Evolutionary conservation across 495 filamentous ascomycete species (phyloP).

Genomic region (Staphylotrichum longicolle): DNA sequence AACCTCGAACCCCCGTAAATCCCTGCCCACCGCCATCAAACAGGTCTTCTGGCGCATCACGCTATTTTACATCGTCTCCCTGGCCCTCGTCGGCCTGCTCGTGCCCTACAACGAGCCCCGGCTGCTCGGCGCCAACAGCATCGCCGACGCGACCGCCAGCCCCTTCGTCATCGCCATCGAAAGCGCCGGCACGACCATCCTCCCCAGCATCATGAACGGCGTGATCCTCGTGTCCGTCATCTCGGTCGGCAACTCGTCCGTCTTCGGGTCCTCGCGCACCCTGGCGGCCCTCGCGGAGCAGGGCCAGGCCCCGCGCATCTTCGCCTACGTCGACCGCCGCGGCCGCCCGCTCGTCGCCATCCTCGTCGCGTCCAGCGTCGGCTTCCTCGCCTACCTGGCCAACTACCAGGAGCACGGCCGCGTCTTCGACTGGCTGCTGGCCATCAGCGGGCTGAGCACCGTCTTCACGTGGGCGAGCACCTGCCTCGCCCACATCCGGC

Average conservation of each 20-base stretch:
- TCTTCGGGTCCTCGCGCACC: slow-evolving; percentile 86
- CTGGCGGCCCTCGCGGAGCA: slow-evolving; percentile 84
- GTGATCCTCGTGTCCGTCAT: slow-evolving; percentile 89
- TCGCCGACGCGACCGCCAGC: slow-evolving; percentile 68
- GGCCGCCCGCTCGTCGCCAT: slow-evolving; percentile 79
- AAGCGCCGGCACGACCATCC: slow-evolving; percentile 69
- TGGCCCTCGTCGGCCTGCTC: slow-evolving; percentile 71
- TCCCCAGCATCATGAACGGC: slow-evolving; percentile 84
- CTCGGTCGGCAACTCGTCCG: slow-evolving; percentile 82
- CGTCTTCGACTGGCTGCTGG: slow-evolving; percentile 86
- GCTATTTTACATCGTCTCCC: slow-evolving; percentile 78
- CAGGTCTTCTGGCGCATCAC: slow-evolving; percentile 96
- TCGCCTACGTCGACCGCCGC: slow-evolving; percentile 79
- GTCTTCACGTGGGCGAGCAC: slow-evolving; percentile 95
- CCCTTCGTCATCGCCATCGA: slow-evolving; percentile 89
- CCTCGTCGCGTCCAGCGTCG: slow-evolving; percentile 62
- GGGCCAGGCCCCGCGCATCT: slow-evolving; percentile 71
- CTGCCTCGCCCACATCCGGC: slow-evolving; percentile 85
- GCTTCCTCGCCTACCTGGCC: slow-evolving; percentile 76
- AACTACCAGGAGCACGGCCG: slow-evolving; percentile 57
- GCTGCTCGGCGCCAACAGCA: slow-evolving; percentile 53
- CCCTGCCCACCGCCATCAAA: slow-evolving; percentile 81
- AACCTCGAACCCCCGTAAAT: slow-evolving; percentile 82
- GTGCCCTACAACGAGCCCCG: slow-evolving; percentile 66
- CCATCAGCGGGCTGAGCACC: slow-evolving; percentile 81